phyloP scores from a whole-genome alignment of 2,329 filamentous ascomycete genomes.

The Metarhizium guizhouense region DNA sequence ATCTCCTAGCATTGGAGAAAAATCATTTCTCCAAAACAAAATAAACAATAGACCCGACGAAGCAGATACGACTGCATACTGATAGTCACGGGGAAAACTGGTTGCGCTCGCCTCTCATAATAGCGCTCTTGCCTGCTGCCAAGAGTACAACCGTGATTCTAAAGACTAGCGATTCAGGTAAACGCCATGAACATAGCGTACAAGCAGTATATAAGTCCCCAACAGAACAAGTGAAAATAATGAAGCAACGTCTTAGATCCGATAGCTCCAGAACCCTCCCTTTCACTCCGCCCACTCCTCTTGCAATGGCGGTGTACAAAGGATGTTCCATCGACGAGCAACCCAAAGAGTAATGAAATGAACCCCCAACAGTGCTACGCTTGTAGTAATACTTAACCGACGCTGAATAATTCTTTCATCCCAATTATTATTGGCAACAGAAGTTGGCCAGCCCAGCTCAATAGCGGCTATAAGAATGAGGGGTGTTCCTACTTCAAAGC shows the following conservation, averaged over 20 bases:
- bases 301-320: constrained; percentile 20
- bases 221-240: neutral
- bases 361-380: constrained; percentile 20
- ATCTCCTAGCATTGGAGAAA: neutral
- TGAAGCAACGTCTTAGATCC: neutral
- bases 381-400: constrained; percentile 18
- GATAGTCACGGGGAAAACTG: neutral
- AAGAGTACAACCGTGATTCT: neutral
- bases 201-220: neutral
- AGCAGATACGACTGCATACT: neutral
- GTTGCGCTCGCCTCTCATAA: neutral
- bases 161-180: neutral
- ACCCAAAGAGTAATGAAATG: constrained; percentile 27
- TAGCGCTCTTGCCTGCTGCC: neutral
- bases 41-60: neutral
- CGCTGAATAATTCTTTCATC: neutral
- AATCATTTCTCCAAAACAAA: neutral
- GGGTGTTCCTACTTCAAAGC: constrained; percentile 54
- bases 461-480: constrained; percentile 60
- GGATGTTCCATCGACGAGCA: constrained; percentile 21
- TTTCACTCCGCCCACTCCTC: constrained; percentile 23
- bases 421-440: constrained; percentile 3
- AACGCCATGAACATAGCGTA: neutral
- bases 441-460: constrained; percentile 43
- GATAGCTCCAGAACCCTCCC: neutral